Percentiles rank a stretch among this genome's conserved stretches.
Conservation (phyloP, 768 basidiomycete genomes). For the Serendipita indica region DNA sequence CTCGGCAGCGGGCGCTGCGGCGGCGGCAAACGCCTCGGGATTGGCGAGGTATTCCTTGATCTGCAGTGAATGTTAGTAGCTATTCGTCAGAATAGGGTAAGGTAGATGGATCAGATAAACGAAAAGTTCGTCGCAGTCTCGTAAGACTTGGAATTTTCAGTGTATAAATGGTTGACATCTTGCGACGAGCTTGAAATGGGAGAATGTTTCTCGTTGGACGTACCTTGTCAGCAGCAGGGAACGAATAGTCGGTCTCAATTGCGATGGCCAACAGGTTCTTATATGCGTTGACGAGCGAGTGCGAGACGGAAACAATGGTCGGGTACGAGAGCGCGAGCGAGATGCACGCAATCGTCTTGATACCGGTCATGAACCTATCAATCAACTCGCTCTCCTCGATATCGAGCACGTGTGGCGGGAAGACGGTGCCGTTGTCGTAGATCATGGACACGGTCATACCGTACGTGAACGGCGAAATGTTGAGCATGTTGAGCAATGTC, state of each 20-base stretch:
- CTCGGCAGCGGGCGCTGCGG: constrained; percentile 46
- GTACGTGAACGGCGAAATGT: constrained; percentile 99
- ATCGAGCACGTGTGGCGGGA: constrained; percentile 82
- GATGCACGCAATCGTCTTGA: constrained; percentile 91
- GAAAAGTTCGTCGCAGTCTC: constrained; percentile 27
- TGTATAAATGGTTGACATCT: constrained; percentile 28
- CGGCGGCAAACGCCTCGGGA: constrained; percentile 91
- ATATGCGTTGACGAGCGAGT: constrained; percentile 97
- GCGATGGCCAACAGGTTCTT: constrained; percentile 92
- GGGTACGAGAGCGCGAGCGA: constrained; percentile 94
- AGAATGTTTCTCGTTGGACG: constrained; percentile 20
- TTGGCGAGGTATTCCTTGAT: constrained; percentile 94
- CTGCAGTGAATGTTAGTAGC: constrained; percentile 26
- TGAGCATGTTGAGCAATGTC: constrained; percentile 97
- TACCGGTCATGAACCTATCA: constrained; percentile 79
- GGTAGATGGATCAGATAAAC: constrained; percentile 20
- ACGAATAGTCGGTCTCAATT: constrained; percentile 83
- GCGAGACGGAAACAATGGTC: constrained; percentile 81
- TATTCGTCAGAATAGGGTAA: constrained; percentile 7
- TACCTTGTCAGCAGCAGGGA: constrained; percentile 89
- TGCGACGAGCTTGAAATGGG: not conserved
- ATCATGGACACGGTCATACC: constrained; percentile 98
- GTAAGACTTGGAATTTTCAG: constrained; percentile 72
- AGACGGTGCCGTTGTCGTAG: constrained; percentile 85
- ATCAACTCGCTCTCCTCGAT: constrained; percentile 83